Conservation (phyloP, 2,329 filamentous ascomycete species). For the Aspergillus latus region DNA sequence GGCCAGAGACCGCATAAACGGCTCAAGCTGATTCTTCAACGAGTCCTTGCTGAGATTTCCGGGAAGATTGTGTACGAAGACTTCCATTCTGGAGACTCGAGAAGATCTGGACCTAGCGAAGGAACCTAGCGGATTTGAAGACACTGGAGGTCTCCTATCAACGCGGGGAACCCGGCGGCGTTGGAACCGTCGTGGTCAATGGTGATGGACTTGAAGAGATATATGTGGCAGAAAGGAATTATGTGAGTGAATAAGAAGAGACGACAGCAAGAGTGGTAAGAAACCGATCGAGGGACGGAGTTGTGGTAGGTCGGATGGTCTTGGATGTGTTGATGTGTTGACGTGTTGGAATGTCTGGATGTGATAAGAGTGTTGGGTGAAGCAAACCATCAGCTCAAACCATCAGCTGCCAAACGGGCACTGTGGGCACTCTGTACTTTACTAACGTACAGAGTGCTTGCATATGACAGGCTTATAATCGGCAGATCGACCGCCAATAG, state of each 20-base stretch:
- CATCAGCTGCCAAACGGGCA: too few species aligned
- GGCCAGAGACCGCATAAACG: slow-evolving; percentile 37
- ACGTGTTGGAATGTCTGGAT: too few species aligned
- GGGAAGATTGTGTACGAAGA: slow-evolving; percentile 48
- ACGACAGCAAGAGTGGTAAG: too few species aligned
- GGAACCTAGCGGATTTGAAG: not conserved
- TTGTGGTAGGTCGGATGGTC: too few species aligned
- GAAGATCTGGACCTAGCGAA: not conserved
- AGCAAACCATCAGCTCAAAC: too few species aligned
- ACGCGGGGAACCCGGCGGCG: not conserved
- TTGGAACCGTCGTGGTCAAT: not conserved
- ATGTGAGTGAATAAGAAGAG: not conserved
- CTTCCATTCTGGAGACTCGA: slow-evolving; percentile 39
- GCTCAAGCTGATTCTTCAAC: slow-evolving; percentile 42
- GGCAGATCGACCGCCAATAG: too few species aligned
- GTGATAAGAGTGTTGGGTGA: too few species aligned
- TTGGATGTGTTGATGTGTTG: too few species aligned
- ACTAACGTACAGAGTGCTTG: too few species aligned
- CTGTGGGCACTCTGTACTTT: too few species aligned
- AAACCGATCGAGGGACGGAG: too few species aligned
- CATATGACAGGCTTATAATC: too few species aligned
- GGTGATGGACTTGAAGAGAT: not conserved
- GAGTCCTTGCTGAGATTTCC: slow-evolving; percentile 43
- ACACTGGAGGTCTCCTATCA: not conserved
- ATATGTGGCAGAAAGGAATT: not conserved